A percentile compares a stretch with the other conserved stretches of the same genome.
Evolutionary conservation across 2,329 filamentous ascomycete species (phyloP).

Genomic region (Nemania abortiva): DNA sequence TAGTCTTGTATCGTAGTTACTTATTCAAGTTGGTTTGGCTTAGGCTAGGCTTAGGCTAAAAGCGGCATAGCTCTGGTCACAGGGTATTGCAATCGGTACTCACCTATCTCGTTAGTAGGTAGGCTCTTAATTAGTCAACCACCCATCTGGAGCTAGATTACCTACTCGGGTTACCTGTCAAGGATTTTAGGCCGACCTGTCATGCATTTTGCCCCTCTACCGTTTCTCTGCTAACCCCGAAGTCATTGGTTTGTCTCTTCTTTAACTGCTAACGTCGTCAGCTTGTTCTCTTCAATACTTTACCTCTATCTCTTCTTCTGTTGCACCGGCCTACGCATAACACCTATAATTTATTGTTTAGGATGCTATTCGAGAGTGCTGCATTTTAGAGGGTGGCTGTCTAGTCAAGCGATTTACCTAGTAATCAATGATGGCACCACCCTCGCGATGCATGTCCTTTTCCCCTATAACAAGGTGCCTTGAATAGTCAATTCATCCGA

Average conservation of each 20-base stretch:
- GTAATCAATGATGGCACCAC: slow-evolving; percentile 66
- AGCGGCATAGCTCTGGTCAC: too few relatives aligned
- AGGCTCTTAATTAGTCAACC: neutral
- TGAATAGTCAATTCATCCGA: slow-evolving; percentile 33
- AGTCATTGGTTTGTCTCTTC: slow-evolving; percentile 11
- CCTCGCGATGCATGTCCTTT: slow-evolving; percentile 60
- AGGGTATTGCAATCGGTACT: too few relatives aligned
- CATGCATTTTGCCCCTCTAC: slow-evolving; percentile 37
- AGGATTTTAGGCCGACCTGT: slow-evolving; percentile 16
- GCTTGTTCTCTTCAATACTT: slow-evolving; percentile 34
- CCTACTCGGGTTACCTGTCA: neutral
- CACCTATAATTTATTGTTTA: slow-evolving; percentile 48
- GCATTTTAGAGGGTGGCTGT: slow-evolving; percentile 67
- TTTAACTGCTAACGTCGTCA: slow-evolving; percentile 23
- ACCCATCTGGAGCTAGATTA: neutral
- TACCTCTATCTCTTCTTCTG: neutral
- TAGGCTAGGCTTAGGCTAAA: too few relatives aligned
- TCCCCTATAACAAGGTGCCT: slow-evolving; percentile 39
- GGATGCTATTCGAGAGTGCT: slow-evolving; percentile 60
- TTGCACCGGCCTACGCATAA: slow-evolving; percentile 34
- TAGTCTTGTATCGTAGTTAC: too few relatives aligned
- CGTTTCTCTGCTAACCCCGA: slow-evolving; percentile 5
- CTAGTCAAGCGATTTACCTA: slow-evolving; percentile 54
- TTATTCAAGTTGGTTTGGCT: too few relatives aligned
- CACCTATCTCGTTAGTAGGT: too few relatives aligned